Evolutionary conservation across 352 stramenopile genomes (phyloP), one percentile per base, ranked within the genome.

Genomic region (Blastocystis sp.): DNA sequence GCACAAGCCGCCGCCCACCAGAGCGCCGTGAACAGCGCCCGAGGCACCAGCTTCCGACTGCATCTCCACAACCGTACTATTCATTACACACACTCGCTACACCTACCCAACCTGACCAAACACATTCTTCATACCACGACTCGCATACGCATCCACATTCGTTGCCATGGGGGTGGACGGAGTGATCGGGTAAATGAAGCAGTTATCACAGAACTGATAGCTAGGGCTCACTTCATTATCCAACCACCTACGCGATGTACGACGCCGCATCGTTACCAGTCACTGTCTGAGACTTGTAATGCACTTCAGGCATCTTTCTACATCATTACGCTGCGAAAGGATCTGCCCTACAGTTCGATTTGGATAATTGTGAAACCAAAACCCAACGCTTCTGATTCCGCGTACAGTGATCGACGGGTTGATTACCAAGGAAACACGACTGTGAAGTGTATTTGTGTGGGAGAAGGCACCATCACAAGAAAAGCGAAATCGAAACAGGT

Each of bases 1-100:
- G 75, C 93, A 92, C 84, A 95, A 92, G 87, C 93, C 91, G 1
- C 92, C 93, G 24, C 84, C 88, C 27, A 89, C 87, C 24, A 91
- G 86, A 27, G 90, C 88, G 27, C 90, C 90, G 63, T 90, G 88
- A 29, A 91, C 69, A 24, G 89, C 89, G 59, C 88, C 89, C 32
- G 88, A 89, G 14, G 90, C 90, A 16, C 90, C 90, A 32, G 75
- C 88, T 79, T 91, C 88, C 76, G 87, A 90, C 76, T 92, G 88
- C 90, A 92, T 91, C 63, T 91, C 88, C 16, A 90, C 75, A 7
- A 72, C 61, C 14, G 61, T 72, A 72, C 61, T 61, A 32, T n/a
- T 29, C 9, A 61, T 21, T 29, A 29, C 14, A 29, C 7, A 21
- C 9, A 21, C 14, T 32, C 14, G 51, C 51, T 61, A n/a, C 51